Conservation (phyloP, 805 yeast genomes). For the Cyberlindnera samutprakarnensis region DNA sequence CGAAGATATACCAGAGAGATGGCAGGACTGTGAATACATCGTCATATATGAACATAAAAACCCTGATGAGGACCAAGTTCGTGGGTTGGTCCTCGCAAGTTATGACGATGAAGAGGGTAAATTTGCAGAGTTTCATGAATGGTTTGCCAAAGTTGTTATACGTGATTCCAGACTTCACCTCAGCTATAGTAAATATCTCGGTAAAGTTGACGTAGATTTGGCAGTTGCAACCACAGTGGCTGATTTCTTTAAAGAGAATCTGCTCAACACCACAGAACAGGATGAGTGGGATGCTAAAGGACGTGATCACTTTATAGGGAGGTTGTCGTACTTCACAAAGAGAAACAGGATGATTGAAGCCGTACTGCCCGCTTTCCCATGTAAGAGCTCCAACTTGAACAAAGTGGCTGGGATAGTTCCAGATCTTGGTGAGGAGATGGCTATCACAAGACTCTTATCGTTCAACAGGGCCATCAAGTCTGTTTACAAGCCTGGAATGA, state of each 20-base stretch:
- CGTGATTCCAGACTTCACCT: conserved; percentile 26
- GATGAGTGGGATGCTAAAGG: conserved; percentile 48
- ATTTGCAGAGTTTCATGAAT: conserved; percentile 21
- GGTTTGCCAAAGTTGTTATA: conserved; percentile 31
- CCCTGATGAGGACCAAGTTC: conserved; percentile 24
- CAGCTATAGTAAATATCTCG: conserved; percentile 11
- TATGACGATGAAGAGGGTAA: conserved; percentile 21
- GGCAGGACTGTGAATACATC: conserved; percentile 16
- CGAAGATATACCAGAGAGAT: conserved; percentile 8
- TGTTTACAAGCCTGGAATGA: conserved; percentile 48
- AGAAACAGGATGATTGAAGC: conserved; percentile 43
- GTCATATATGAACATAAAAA: conserved; percentile 27
- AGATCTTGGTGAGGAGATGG: conserved; percentile 46
- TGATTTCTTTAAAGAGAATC: conserved; percentile 34
- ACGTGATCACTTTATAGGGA: conserved; percentile 32
- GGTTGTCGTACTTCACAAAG: conserved; percentile 40
- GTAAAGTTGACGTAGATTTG: conserved; percentile 7
- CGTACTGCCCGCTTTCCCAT: conserved; percentile 58
- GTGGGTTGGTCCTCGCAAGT: conserved; percentile 31
- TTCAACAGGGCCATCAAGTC: conserved; percentile 25
- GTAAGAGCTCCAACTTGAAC: conserved; percentile 49
- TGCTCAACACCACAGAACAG: conserved; percentile 37
- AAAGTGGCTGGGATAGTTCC: conserved; percentile 44
- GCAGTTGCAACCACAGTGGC: conserved; percentile 27
- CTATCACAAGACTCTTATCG: conserved; percentile 30